Conservation (phyloP, 768 basidiomycete species). For the Termitomyces sp. region DNA sequence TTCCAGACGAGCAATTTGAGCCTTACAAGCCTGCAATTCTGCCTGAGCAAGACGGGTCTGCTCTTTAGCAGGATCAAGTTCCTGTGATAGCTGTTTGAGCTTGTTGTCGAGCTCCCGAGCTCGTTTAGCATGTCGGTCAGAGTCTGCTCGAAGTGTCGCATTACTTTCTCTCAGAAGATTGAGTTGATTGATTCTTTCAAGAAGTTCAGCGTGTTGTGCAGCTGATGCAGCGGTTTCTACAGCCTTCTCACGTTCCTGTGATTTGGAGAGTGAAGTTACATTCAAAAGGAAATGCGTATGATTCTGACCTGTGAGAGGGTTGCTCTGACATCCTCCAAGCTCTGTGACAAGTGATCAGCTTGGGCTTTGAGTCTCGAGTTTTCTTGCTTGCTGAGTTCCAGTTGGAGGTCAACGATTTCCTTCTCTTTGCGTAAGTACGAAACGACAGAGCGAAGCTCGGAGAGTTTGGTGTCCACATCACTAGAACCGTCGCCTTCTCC, state of each 20-base stretch:
- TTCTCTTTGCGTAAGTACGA: conserved; percentile 86
- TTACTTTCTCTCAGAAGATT: conserved; percentile 89
- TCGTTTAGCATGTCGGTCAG: conserved; percentile 66
- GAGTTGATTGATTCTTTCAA: conserved; percentile 84
- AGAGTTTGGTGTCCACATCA: conserved; percentile 59
- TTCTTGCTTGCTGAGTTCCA: conserved; percentile 77
- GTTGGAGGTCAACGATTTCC: conserved; percentile 85
- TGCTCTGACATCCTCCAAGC: conserved; percentile 64
- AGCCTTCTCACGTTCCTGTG: conserved; percentile 78
- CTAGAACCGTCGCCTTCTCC: conserved; percentile 44
- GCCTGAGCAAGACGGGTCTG: conserved; percentile 63
- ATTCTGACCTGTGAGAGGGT: conserved; percentile 65
- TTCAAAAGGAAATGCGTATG: background rate
- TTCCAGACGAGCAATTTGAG: conserved; percentile 67
- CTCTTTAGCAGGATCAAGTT: conserved; percentile 76
- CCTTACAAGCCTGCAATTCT: conserved; percentile 68
- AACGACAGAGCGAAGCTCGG: conserved; percentile 75
- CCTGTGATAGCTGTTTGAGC: conserved; percentile 50
- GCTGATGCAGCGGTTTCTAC: conserved; percentile 68
- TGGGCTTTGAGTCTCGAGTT: conserved; percentile 70
- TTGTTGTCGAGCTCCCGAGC: conserved; percentile 64
- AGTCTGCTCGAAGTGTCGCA: conserved; percentile 75
- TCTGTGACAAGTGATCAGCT: conserved; percentile 68
- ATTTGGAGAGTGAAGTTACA: background rate
- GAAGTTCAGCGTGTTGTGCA: conserved; percentile 77